Conservation (phyloP, 1,284 basidiomycete genomes). For the Cutaneotrichosporon sp. region DNA sequence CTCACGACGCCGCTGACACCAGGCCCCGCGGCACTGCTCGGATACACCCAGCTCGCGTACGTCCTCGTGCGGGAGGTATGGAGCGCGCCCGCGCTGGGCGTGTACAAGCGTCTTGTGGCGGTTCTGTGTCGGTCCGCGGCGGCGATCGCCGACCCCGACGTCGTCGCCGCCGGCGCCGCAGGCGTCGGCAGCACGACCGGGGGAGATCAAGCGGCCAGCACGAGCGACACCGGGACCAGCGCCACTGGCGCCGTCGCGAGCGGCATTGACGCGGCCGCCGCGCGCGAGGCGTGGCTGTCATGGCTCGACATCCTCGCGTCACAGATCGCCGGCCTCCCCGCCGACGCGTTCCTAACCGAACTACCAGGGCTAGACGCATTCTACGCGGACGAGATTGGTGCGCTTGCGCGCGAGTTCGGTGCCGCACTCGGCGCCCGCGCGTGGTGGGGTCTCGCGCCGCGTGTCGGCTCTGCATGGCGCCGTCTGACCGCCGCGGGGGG, state of each 20-base stretch:
- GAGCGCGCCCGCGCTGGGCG: slow-evolving; percentile 44
- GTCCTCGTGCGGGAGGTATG: slow-evolving; percentile 47
- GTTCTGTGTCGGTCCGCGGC: slow-evolving; percentile 39
- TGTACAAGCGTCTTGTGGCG: slow-evolving; percentile 46
- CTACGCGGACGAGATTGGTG: slow-evolving; percentile 39
- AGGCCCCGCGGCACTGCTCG: slow-evolving; percentile 45
- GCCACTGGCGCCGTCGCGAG: not conserved
- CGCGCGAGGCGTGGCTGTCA: slow-evolving; percentile 6
- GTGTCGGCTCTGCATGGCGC: slow-evolving; percentile 10
- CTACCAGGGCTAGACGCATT: slow-evolving; percentile 48
- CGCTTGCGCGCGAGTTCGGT: slow-evolving; percentile 28
- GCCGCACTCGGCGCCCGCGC: slow-evolving; percentile 7
- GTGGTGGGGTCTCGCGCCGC: slow-evolving; percentile 9
- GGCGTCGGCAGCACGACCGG: too few relatives aligned
- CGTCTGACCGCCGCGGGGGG: slow-evolving; percentile 13
- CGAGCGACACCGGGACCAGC: too few relatives aligned
- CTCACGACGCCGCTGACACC: slow-evolving; percentile 5
- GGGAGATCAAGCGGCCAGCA: too few relatives aligned
- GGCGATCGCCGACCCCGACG: slow-evolving; percentile 15
- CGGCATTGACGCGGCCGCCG: not conserved
- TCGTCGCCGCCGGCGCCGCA: not conserved
- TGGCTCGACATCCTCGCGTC: slow-evolving; percentile 37
- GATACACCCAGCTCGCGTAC: slow-evolving; percentile 48
- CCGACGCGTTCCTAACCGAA: slow-evolving; percentile 44
- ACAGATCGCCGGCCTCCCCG: slow-evolving; percentile 42